Conservation (phyloP, 768 basidiomycete genomes). For the Trametes villosa region DNA sequence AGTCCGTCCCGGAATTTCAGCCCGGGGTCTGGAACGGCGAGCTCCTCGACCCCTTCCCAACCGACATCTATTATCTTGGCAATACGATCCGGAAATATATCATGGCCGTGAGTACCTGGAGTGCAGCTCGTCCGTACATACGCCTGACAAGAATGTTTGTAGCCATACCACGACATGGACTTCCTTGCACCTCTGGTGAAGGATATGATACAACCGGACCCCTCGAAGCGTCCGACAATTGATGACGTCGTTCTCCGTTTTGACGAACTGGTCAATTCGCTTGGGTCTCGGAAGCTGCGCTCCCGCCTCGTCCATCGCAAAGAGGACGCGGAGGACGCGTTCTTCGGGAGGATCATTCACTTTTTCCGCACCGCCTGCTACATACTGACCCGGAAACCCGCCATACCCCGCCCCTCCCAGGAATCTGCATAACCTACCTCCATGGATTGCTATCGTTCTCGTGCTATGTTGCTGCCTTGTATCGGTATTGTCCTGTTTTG, state of each 20-base stretch:
- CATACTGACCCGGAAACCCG: neutral
- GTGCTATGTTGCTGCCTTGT: too few relatives aligned
- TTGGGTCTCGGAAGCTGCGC: slow-evolving; percentile 36
- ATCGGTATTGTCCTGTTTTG: too few relatives aligned
- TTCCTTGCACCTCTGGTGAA: slow-evolving; percentile 37
- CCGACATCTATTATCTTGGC: slow-evolving; percentile 32
- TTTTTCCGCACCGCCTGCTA: slow-evolving; percentile 6
- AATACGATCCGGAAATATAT: slow-evolving; percentile 21
- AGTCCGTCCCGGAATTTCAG: slow-evolving; percentile 27
- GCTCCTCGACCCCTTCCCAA: slow-evolving; percentile 22
- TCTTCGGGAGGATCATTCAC: slow-evolving; percentile 1
- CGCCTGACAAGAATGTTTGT: neutral
- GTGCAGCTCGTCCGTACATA: neutral
- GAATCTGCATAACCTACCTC: too few relatives aligned
- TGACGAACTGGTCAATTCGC: slow-evolving; percentile 19
- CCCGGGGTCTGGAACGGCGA: slow-evolving; percentile 1
- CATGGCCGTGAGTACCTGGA: slow-evolving; percentile 6
- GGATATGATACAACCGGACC: slow-evolving; percentile 40
- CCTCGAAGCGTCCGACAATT: slow-evolving; percentile 37
- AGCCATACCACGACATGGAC: slow-evolving; percentile 33
- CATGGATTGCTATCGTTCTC: too few relatives aligned
- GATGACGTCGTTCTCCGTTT: slow-evolving; percentile 37
- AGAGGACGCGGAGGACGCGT: neutral
- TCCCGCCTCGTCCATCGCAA: slow-evolving; percentile 27
- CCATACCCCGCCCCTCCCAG: slow-evolving; percentile 6